A percentile compares a stretch with the other conserved stretches of the same genome.
These are phyloP conservation scores for Botrytis deweyae DNA, from an alignment of 2,329 filamentous ascomycete genomes.

Conservation along the genomic window DNA sequence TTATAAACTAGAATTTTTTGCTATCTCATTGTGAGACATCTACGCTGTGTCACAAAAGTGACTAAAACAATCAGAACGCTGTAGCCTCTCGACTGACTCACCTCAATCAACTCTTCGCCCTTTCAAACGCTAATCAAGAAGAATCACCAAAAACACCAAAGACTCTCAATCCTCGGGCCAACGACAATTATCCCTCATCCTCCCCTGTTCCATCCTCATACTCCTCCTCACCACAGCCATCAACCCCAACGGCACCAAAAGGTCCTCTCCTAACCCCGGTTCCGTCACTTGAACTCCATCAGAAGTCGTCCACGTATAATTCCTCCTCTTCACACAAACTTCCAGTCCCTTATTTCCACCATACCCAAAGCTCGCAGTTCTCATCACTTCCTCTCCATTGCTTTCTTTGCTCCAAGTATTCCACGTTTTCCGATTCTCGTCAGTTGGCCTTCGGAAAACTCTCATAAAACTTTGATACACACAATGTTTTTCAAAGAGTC, in stretches of 20 bases:
- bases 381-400: neutral
- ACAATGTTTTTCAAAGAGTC: constrained; percentile 1
- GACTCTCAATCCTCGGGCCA: neutral
- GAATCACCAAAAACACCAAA: neutral
- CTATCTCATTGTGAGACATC: neutral
- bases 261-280: neutral
- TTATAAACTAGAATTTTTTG: neutral
- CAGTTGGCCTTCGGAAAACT: neutral
- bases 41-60: neutral
- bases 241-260: constrained; percentile 11
- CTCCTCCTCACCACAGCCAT: constrained; percentile 11
- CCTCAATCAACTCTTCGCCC: too few relatives aligned
- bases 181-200: neutral
- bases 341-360: neutral
- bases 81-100: neutral
- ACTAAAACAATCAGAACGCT: neutral
- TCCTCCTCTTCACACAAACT: constrained; percentile 1
- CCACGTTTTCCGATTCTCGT: neutral
- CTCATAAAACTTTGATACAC: constrained; percentile 8
- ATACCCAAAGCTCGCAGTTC: neutral
- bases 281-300: neutral
- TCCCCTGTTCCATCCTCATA: neutral
- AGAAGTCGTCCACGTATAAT: neutral
- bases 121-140: neutral
- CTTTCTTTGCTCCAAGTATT: neutral